Base-by-base conservation (phyloP, 192 early-diverging fungal species). In the Allomyces arbusculus region DNA sequence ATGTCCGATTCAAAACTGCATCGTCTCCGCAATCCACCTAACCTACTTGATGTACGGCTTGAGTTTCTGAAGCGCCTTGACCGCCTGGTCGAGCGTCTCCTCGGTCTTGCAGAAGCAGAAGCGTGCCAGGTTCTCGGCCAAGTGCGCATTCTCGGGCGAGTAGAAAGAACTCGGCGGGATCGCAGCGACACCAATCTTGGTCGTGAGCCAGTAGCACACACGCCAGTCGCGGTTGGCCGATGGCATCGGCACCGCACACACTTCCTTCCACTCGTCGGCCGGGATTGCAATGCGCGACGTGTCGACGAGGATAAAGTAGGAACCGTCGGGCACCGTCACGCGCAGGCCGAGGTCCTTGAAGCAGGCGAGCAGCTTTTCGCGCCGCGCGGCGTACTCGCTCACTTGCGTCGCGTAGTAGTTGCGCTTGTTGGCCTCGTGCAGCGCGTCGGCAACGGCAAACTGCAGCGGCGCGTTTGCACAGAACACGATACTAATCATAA, bases 21-120 rank as follows among this genome's bases (percentile, higher is more conserved):
- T 40, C 33, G 33, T 7, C 3, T 40, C 33, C 33, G 0, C 26
- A 28, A 40, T 40, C 33, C 33, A 40, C 3, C 33, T 7, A 40
- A 7, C 33, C 33, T 40, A n/a, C 22, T 64, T 69, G 61, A 83
- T 85, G 64, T 75, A 85, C 14, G 61, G 40, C 62, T 82, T 82
- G 44, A 90, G 69, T 55, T 77, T 79, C 63, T 79, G 72, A 43
- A 96, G 74, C 62, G 85, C 75, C 64, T 77, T 78, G 1, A 75
- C 86, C 33, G 89, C 91, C 10, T 81, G 78, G 10, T 91, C 82
- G 25, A 97, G 69, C 28, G 85, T 86, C 62, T 90, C 86, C 66
- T 87, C 84, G 7, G 84, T 89, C 76, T 97, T 97, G 78, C 92
- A 94, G 69, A 91, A 97, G 24, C 92, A 91, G 68, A 97, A 94